phyloP scores from a whole-genome alignment of 768 basidiomycete species.

The Zangia roseola region DNA sequence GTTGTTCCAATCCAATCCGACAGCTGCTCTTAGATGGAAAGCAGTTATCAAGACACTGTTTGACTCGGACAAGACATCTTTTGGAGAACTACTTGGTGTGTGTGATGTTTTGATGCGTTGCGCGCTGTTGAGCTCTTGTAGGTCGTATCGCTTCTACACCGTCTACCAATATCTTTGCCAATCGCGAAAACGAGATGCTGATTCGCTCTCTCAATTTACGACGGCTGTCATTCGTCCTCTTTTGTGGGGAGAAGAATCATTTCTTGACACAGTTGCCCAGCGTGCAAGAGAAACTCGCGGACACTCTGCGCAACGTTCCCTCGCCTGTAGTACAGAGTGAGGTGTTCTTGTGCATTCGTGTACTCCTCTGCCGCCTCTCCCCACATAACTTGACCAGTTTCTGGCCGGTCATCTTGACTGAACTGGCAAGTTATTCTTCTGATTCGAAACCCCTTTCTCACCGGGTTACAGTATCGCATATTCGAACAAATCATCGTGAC shows the following conservation, averaged over 20 bases:
- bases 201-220: slow-evolving; percentile 83
- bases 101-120: slow-evolving; percentile 27
- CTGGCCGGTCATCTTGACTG: slow-evolving; percentile 94
- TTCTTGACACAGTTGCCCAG: slow-evolving; percentile 86
- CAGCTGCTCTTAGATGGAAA: slow-evolving; percentile 64
- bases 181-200: slow-evolving; percentile 90
- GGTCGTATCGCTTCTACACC: slow-evolving; percentile 82
- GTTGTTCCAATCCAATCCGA: slow-evolving; percentile 74
- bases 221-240: slow-evolving; percentile 82
- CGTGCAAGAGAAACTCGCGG: slow-evolving; percentile 97
- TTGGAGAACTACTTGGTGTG: slow-evolving; percentile 81
- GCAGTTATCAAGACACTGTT: slow-evolving; percentile 77
- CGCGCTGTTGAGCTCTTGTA: slow-evolving; percentile 26
- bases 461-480: slow-evolving; percentile 69
- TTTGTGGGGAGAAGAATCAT: slow-evolving; percentile 86
- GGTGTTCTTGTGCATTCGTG: slow-evolving; percentile 90
- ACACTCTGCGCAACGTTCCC: slow-evolving; percentile 77
- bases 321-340: slow-evolving; percentile 89
- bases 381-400: slow-evolving; percentile 91
- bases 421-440: slow-evolving; percentile 57
- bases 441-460: background rate
- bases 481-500: slow-evolving; percentile 78
- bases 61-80: slow-evolving; percentile 82
- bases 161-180: slow-evolving; percentile 95
- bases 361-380: slow-evolving; percentile 86